These are phyloP conservation scores for Omphalotus guepiniiformis DNA, from an alignment of 768 basidiomycete species.

Conservation along the genomic window DNA sequence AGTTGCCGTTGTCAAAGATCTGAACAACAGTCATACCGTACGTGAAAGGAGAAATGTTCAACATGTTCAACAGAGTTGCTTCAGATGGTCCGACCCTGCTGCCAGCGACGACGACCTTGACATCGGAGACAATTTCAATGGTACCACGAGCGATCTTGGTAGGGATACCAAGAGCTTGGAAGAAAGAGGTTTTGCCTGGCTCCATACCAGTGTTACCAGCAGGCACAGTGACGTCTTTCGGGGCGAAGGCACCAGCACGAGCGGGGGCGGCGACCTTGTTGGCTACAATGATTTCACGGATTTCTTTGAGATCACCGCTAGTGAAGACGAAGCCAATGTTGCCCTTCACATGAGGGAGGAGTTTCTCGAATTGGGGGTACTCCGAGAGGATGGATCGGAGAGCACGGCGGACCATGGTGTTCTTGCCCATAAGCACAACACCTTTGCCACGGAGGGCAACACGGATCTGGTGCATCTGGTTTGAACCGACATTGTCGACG, in stretches of 20 bases:
- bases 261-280: constrained; percentile 99
- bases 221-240: constrained; percentile 88
- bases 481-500: constrained; percentile 99
- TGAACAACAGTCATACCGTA: constrained; percentile 99
- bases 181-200: constrained; percentile 99
- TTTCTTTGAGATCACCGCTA: constrained; percentile 82
- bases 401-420: constrained; percentile 99
- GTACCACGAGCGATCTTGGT: constrained; percentile 99
- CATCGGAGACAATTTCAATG: constrained; percentile 97
- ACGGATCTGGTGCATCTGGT: constrained; percentile 99
- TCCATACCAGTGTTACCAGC: constrained; percentile 99
- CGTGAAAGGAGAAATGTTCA: constrained; percentile 99
- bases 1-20: constrained; percentile 92
- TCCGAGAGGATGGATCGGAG: constrained; percentile 88
- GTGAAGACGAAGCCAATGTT: constrained; percentile 99
- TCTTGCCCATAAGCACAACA: constrained; percentile 99
- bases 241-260: constrained; percentile 94
- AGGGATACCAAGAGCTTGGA: constrained; percentile 99
- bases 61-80: constrained; percentile 98
- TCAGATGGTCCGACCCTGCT: constrained; percentile 96
- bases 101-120: constrained; percentile 91
- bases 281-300: constrained; percentile 88
- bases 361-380: constrained; percentile 90
- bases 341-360: constrained; percentile 92
- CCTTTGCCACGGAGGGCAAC: constrained; percentile 94